Evolutionary conservation across 805 yeast genomes (phyloP).

Genomic region (Ogataea populi-albae): DNA sequence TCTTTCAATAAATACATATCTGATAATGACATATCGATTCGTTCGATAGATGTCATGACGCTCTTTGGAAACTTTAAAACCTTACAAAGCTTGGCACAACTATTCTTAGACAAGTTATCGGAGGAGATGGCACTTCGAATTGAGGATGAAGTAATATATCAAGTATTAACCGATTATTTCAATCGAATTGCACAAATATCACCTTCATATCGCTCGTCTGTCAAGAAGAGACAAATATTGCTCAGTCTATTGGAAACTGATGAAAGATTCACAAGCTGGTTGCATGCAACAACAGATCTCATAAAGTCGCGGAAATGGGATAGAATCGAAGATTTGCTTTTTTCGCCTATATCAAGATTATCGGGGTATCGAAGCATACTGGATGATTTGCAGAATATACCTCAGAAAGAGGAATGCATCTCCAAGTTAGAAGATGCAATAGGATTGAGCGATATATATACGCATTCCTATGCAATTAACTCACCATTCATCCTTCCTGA

Average conservation of each 20-base stretch:
- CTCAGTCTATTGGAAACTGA: conserved; percentile 6
- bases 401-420: conserved; percentile 4
- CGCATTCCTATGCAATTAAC: not conserved
- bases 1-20: conserved; percentile 30
- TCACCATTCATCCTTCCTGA: conserved; percentile 17
- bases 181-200: conserved; percentile 24
- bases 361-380: conserved; percentile 3
- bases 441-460: not conserved
- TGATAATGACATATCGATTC: conserved; percentile 31
- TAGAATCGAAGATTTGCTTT: conserved; percentile 7
- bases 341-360: conserved; percentile 8
- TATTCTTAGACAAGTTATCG: conserved; percentile 23
- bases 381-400: conserved; percentile 4
- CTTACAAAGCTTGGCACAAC: conserved; percentile 35
- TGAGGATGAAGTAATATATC: conserved; percentile 10
- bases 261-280: conserved; percentile 13
- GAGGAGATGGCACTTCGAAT: not conserved
- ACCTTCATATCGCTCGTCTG: conserved; percentile 23
- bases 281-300: conserved; percentile 8
- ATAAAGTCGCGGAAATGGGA: not conserved
- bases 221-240: conserved; percentile 7
- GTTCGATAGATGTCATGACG: conserved; percentile 34
- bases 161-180: conserved; percentile 18
- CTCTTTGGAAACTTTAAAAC: conserved; percentile 45
- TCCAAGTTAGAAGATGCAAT: conserved; percentile 2